phyloP scores from a whole-genome alignment of 179 eudicot genomes.

The Silene noctiflora region DNA sequence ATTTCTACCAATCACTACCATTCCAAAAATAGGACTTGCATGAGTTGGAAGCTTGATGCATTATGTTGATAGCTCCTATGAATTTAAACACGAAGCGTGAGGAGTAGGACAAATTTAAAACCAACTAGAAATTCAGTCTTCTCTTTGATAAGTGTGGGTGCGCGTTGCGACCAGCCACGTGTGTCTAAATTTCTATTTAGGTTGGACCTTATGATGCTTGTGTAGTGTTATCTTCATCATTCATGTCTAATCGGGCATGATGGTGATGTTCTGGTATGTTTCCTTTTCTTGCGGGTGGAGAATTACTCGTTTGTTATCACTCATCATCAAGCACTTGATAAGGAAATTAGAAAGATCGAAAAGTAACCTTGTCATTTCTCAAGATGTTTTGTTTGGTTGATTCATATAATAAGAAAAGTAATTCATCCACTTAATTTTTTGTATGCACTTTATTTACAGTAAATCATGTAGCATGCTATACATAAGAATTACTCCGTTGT shows the following conservation, averaged over 20 bases:
- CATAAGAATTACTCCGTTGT: too few relatives aligned
- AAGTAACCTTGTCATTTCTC: not conserved
- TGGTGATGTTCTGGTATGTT: not conserved
- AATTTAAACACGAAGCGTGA: not conserved
- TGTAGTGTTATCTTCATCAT: not conserved
- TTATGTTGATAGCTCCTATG: not conserved
- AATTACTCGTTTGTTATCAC: not conserved
- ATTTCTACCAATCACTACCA: conserved; percentile 1
- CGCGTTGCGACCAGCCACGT: too few relatives aligned
- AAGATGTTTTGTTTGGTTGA: not conserved
- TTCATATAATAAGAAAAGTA: not conserved
- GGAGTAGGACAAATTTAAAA: conserved; percentile 1
- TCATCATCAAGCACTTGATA: conserved; percentile 2
- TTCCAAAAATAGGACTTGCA: not conserved
- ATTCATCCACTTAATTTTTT: not conserved
- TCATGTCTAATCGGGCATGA: not conserved
- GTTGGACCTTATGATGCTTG: not conserved
- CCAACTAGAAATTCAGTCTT: not conserved
- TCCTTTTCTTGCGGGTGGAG: not conserved
- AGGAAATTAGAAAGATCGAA: not conserved
- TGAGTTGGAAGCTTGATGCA: conserved; percentile 3
- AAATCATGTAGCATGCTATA: not conserved
- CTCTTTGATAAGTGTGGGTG: not conserved
- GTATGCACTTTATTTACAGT: not conserved
- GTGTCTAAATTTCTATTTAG: not conserved